Evolutionary conservation across 129 eudicot species (phyloP), one percentile per base, ranked within the genome.

Genomic region (Logfia minima): DNA sequence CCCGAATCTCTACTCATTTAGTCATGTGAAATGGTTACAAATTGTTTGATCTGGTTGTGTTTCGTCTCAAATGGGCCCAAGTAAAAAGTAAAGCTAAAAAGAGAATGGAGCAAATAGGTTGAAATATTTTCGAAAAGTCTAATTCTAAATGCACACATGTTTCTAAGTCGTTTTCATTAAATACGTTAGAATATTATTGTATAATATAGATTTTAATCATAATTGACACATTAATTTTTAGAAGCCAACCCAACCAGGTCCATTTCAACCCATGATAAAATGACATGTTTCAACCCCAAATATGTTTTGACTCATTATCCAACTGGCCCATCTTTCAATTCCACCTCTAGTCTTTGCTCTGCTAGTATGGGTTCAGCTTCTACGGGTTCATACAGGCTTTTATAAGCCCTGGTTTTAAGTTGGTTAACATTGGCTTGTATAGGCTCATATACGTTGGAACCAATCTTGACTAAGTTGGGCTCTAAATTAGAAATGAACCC

Each of bases 1-100:
- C 70, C 24, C 13, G 41, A 26, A 74, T 13, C 68, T 59, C 66
- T 73, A 13, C 56, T 59, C 34, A 73, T 58, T 68, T 18, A 41
- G 48, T 8, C 48, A 11, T 45, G 53, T 11, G 53, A 11, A 45
- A 45, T 45, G 17, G 53, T 18, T 55, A 21, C 19, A 35, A 58
- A 13, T 58, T 9, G 56, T 14, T 74, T 6, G 68, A 22, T 22
- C 8, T 41, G n/a, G 61, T 62, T 63, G 45, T 43, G 63, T 18
- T 35, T 48, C 11, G 11, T 59, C 31, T 66, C 51, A 21, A 55
- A 41, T 17, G 22, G 51, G 51, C 11, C 31, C 8, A 35, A 51
- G 2, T 61, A 24, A 61, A 24, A 61, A 24, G 34, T 24, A 3
- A 6, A 24, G 31, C n/a, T 62, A 4, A 62, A 10, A 10, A 1